Evolutionary conservation across 345 rosid species (phyloP).

Genomic region (Gynandropsis gynandra): DNA sequence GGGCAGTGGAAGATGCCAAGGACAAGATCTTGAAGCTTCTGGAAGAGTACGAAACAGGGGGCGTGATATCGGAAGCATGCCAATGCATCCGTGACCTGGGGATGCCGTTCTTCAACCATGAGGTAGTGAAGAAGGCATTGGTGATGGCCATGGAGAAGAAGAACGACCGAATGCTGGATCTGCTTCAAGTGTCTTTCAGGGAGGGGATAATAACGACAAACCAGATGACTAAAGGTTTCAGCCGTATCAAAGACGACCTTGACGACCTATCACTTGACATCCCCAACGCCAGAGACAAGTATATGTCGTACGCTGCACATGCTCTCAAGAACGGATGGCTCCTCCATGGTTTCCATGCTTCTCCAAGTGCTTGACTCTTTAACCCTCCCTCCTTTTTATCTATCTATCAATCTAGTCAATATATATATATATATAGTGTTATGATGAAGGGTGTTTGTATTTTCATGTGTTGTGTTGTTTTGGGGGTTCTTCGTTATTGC

Average conservation of each 20-base stretch:
- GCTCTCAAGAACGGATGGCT: slow-evolving; percentile 89
- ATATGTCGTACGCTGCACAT: slow-evolving; percentile 47
- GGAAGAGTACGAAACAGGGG: slow-evolving; percentile 88
- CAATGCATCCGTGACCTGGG: slow-evolving; percentile 94
- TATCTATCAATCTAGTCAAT: too few species aligned
- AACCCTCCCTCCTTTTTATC: too few species aligned
- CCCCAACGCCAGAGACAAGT: slow-evolving; percentile 87
- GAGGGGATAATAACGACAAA: slow-evolving; percentile 90
- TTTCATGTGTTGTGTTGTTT: too few species aligned
- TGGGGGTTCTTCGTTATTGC: too few species aligned
- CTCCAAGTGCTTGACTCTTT: slow-evolving; percentile 18
- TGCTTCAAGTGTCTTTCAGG: slow-evolving; percentile 72
- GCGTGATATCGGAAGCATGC: slow-evolving; percentile 89
- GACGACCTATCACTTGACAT: slow-evolving; percentile 96
- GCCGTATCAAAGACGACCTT: slow-evolving; percentile 76
- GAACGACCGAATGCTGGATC: slow-evolving; percentile 76
- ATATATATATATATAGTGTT: too few species aligned
- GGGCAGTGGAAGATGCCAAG: slow-evolving; percentile 98
- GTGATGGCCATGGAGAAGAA: slow-evolving; percentile 99
- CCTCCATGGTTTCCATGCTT: slow-evolving; percentile 39
- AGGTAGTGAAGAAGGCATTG: slow-evolving; percentile 96
- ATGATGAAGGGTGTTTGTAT: too few species aligned
- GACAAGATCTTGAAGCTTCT: slow-evolving; percentile 92
- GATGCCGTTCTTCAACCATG: slow-evolving; percentile 98
- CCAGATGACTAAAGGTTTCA: slow-evolving; percentile 91